Evolutionary conservation across 768 basidiomycete genomes (phyloP), one percentile per base, ranked within the genome.

Genomic region (Collybiopsis confluens): DNA sequence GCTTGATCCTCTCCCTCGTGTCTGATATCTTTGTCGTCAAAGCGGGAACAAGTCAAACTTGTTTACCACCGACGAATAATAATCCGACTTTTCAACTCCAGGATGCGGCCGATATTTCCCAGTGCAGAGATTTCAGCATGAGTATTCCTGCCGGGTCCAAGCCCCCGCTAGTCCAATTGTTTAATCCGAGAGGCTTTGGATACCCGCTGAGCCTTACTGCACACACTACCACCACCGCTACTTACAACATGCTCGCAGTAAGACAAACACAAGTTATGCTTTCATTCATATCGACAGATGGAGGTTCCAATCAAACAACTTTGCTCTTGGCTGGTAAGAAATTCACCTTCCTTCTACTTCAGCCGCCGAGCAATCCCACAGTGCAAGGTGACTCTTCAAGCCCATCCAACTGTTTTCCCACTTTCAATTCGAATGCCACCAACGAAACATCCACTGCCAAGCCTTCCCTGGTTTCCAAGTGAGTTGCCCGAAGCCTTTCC

Each of bases 71-170:
- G 9, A 26, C 58, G 4, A 49, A 54, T 16, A 21, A 58, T 10
- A 49, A 53, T 24, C 60, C 49, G 15, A 58, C 56, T 58, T 84
- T 71, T 61, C 59, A 63, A 4, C 35, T 80, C 30, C 54, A 62
- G 20, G 61, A 53, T n/a, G 24, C 58, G 16, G 47, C 33, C 13
- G 56, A 60, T 9, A 59, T 78, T 16, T 61, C 68, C 2, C 81
- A 85, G 63, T 85, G 83, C 65, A 68, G 73, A 56, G 58, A 71
- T 3, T 76, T 85, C 63, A 65, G 65, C 5, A 62, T 87, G 23
- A 59, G 57, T 2, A 33, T 33, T 33, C 82, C 74, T 62, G 66
- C 77, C 46, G 62, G 68, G 0, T 57, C 64, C 2, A 55, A 61
- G 11, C 62, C 73, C 4, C 70, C 73, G 1, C 61, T 57, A 3